Base-by-base conservation (phyloP, 2,329 filamentous ascomycete genomes). In the Botryotinia calthae region DNA sequence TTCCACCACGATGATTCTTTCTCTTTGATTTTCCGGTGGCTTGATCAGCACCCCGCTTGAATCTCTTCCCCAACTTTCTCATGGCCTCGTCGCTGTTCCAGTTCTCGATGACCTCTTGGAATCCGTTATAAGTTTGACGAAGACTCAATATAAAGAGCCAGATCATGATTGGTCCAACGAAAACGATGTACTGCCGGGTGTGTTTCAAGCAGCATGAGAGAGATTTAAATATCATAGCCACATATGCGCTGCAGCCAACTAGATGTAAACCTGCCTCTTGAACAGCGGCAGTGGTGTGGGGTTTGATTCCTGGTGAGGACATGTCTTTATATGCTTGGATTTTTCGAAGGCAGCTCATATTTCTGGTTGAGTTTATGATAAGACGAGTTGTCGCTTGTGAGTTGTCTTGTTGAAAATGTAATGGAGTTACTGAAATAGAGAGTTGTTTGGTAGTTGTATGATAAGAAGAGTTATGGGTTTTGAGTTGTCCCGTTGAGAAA, bases 201-300 rank as follows among this genome's bases (percentile, higher is more conserved):
- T 66, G 25, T n/a, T 37, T 66, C 14, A 8, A 40, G 46, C 31
- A 66, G 12, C 31, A n/a, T 25, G 14, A n/a, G 8, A 66, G 31
- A 12, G 7, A 0, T n/a, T 40, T 66, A 22, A 25, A 7, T 34
- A 51, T 28, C 8, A 66, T 18, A 3, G 44, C 22, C 14, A n/a
- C 22, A 2, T 18, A 51, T 1, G 46, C 64, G 16, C 22, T n/a
- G 9, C 20, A 66, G 2, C 44, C 31, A 1, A 22, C 4, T 3
- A 40, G 9, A 7, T 37, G 5, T 10, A 28, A n/a, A 4, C 7
- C 14, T 20, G 22, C 8, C 0, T 37, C 16, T 12, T 1, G 8
- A 12, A 54, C 0, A 12, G 63, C 44, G 14, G 10, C n/a, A 7
- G 22, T 8, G 25, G 25, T 66, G 31, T n/a, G 46, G 14, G 31